Evolutionary conservation across 75 land plant genomes (phyloP).

Genomic region (Picea sitchensis): DNA sequence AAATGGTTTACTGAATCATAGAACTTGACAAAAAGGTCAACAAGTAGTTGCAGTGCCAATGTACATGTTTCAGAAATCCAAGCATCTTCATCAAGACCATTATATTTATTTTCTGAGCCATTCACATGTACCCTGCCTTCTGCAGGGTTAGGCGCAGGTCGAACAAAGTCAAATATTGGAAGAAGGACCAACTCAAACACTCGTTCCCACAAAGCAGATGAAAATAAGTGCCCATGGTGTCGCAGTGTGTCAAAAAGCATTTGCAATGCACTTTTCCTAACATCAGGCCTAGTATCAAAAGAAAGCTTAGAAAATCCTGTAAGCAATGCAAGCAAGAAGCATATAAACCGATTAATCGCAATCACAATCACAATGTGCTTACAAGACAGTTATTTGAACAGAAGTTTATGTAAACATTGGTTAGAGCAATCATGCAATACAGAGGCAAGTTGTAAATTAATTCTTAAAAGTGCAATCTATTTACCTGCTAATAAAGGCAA

Average conservation of each 20-base stretch:
- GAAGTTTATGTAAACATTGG: slow-evolving; percentile 6
- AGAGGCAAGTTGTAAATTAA: neutral
- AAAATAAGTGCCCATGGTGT: slow-evolving; percentile 82
- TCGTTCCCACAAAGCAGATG: slow-evolving; percentile 46
- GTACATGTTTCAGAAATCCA: slow-evolving; percentile 62
- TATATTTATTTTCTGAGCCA: slow-evolving; percentile 9
- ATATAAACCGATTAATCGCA: neutral
- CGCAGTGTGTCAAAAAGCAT: slow-evolving; percentile 73
- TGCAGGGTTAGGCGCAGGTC: slow-evolving; percentile 3
- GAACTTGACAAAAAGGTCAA: slow-evolving; percentile 57
- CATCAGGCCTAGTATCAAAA: slow-evolving; percentile 65
- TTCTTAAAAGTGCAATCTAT: neutral
- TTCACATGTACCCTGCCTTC: slow-evolving; percentile 5
- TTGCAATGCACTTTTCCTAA: slow-evolving; percentile 73
- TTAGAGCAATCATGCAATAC: neutral
- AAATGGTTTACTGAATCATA: slow-evolving; percentile 36
- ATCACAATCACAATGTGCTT: neutral
- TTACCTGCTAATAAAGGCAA: slow-evolving; percentile 71
- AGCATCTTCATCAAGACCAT: slow-evolving; percentile 27
- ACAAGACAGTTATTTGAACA: slow-evolving; percentile 5
- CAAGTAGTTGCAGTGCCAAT: slow-evolving; percentile 57
- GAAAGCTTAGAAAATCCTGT: slow-evolving; percentile 76
- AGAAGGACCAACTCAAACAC: slow-evolving; percentile 48
- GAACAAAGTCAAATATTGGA: slow-evolving; percentile 48
- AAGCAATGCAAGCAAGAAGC: neutral